Evolutionary conservation across 2,329 filamentous ascomycete species (phyloP), one percentile per base, ranked within the genome.

Genomic region (Fusarium marasasianum): DNA sequence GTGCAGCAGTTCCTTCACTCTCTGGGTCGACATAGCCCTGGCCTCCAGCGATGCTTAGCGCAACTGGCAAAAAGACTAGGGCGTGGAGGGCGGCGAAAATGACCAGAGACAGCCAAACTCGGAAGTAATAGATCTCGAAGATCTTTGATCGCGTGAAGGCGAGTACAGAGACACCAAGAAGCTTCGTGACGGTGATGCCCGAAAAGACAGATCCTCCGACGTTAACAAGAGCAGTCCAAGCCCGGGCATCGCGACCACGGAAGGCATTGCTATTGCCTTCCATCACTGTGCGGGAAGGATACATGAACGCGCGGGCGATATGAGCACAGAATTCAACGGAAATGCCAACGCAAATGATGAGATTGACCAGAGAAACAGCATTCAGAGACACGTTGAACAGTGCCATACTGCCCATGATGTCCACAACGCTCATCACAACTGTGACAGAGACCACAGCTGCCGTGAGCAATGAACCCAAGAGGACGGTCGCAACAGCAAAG

Each of bases 51-150:
- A 98, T 86, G 79, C 94, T 97, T 74, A 99, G 86, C 5, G 93
- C 92, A 2, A 98, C 96, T 0, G 96, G 96, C 77, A 99, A 85
- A 82, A 98, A 97, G 13, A 99, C 89, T 54, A 99, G 86, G 2
- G 96, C 94, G 82, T 99, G 96, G 15, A 92, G 88, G 13, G 94
- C 94, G 6, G 95, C 97, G 82, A 98, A 96, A 15, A 97, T 82
- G 17, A 99, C 95, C 62, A 99, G 89, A 12, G 95, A 93, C 24
- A 98, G 86, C 96, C 96, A 99, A 48, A 99, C 93, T 48, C 96
- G 90, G 88, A 99, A 99, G 84, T 99, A 99, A 84, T 99, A 99
- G 66, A 99, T 94, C 85, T 99, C 97, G 79, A 99, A 99, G 80
- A 99, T 99, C 89, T 98, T 99, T 82, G 94, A 97, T 58, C 94